phyloP scores from a whole-genome alignment of 805 yeast genomes.

The Ogataea naganishii region DNA sequence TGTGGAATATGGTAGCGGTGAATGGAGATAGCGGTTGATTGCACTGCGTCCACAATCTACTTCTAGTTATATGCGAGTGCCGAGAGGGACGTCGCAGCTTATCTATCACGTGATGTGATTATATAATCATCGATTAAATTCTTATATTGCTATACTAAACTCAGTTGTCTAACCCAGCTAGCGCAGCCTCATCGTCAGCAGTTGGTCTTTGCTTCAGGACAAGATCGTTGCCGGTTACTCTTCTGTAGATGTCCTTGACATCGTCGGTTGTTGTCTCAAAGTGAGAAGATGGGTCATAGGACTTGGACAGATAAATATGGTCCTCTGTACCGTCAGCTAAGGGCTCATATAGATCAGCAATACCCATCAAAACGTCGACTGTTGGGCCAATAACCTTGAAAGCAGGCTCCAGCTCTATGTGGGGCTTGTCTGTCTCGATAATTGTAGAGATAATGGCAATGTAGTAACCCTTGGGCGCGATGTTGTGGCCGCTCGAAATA shows the following conservation, averaged over 20 bases:
- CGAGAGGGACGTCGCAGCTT: too few relatives aligned
- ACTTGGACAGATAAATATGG: constrained; percentile 73
- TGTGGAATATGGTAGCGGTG: constrained; percentile 7
- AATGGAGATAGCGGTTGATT: too few relatives aligned
- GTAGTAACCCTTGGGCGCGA: constrained; percentile 80
- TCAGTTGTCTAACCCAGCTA: constrained; percentile 22
- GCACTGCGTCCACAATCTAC: too few relatives aligned
- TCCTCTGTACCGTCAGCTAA: constrained; percentile 71
- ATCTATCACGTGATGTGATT: too few relatives aligned
- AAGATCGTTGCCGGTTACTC: constrained; percentile 88
- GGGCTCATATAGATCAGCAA: constrained; percentile 87
- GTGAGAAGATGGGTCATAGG: constrained; percentile 92
- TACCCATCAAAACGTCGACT: constrained; percentile 85
- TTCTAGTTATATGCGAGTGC: too few relatives aligned
- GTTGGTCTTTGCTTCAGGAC: constrained; percentile 71
- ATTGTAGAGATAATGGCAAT: constrained; percentile 92
- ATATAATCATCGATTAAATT: too few relatives aligned
- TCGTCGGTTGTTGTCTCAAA: constrained; percentile 96
- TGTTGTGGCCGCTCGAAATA: constrained; percentile 82
- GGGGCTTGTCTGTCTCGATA: constrained; percentile 89
- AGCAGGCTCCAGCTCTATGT: constrained; percentile 87
- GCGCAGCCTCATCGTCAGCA: constrained; percentile 52
- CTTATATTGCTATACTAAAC: too few relatives aligned
- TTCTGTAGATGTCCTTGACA: constrained; percentile 85
- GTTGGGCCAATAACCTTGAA: constrained; percentile 78